Percentiles rank a stretch among this genome's conserved stretches.
These are phyloP conservation scores for Coprinopsis marcescibilis DNA, from an alignment of 768 basidiomycete species.

Conservation along the genomic window DNA sequence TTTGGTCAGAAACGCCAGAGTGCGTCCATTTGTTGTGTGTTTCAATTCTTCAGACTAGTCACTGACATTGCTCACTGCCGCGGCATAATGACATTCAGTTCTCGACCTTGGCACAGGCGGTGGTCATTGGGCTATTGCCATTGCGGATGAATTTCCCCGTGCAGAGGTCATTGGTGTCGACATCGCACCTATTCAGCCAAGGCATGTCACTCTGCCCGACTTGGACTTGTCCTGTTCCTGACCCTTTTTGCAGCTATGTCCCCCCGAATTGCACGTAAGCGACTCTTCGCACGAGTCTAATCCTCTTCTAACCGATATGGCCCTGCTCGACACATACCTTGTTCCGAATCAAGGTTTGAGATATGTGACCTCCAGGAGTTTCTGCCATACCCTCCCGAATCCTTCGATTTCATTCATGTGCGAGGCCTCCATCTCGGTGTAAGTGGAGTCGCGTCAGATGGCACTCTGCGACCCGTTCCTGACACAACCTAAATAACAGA, in stretches of 20 bases:
- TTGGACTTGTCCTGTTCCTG: conserved; percentile 12
- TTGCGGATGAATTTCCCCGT: conserved; percentile 66
- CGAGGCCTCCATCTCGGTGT: conserved; percentile 66
- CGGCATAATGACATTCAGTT: conserved; percentile 29
- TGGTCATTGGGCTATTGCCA: conserved; percentile 65
- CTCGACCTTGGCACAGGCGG: conserved; percentile 69
- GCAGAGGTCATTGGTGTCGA: conserved; percentile 67
- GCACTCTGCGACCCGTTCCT: conserved; percentile 3
- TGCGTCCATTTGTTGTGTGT: too few relatives aligned
- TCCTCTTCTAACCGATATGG: background rate
- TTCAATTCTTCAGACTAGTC: conserved; percentile 3
- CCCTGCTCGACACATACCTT: background rate
- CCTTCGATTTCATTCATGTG: conserved; percentile 68
- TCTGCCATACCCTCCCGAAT: conserved; percentile 56
- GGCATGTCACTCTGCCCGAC: conserved; percentile 30
- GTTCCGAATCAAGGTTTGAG: conserved; percentile 48
- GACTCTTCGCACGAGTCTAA: conserved; percentile 4
- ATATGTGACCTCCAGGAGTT: conserved; percentile 62
- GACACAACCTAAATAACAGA: conserved; percentile 28
- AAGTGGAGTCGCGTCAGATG: conserved; percentile 26
- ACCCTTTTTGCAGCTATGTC: conserved; percentile 38
- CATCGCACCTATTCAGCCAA: conserved; percentile 67
- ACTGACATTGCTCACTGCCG: conserved; percentile 14
- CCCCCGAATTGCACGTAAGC: conserved; percentile 71
- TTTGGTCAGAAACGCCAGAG: conserved; percentile 42